These are phyloP conservation scores for Arthroderma uncinatum DNA, from an alignment of 2,329 filamentous ascomycete genomes.

Conservation along the genomic window DNA sequence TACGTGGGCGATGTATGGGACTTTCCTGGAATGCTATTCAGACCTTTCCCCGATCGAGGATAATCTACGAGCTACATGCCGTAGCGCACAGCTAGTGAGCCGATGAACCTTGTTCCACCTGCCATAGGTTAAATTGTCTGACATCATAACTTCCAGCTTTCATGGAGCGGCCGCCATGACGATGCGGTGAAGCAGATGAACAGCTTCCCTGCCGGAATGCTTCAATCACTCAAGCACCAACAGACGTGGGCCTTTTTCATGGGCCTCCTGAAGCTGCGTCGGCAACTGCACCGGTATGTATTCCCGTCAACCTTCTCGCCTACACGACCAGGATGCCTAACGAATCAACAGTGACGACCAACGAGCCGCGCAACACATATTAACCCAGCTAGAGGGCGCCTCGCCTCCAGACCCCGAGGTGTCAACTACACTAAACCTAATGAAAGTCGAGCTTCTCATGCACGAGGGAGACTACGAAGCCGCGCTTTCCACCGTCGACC, in stretches of 20 bases:
- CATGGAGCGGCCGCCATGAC: conserved; percentile 58
- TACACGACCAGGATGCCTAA: not conserved
- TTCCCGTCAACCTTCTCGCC: not conserved
- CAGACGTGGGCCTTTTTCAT: conserved; percentile 43
- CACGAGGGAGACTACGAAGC: conserved; percentile 41
- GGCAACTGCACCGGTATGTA: conserved; percentile 33
- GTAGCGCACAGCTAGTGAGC: conserved; percentile 52
- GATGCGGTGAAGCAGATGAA: conserved; percentile 54
- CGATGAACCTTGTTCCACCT: no score
- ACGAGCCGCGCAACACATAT: conserved; percentile 44
- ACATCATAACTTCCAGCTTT: conserved; percentile 23
- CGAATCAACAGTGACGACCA: conserved; percentile 41
- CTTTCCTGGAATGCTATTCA: conserved; percentile 64
- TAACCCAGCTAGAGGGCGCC: conserved; percentile 46
- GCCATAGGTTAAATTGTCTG: no score
- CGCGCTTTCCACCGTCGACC: conserved; percentile 46
- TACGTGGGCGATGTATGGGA: conserved; percentile 50
- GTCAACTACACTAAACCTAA: conserved; percentile 46
- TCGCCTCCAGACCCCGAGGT: conserved; percentile 48
- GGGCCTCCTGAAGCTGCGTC: conserved; percentile 33
- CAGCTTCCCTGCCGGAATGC: conserved; percentile 47
- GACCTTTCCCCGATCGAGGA: conserved; percentile 61
- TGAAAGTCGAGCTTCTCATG: conserved; percentile 49
- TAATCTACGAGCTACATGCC: conserved; percentile 60
- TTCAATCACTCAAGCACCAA: conserved; percentile 64